Evolutionary conservation across 345 rosid genomes (phyloP).

Genomic region (Melaleuca alternifolia): DNA sequence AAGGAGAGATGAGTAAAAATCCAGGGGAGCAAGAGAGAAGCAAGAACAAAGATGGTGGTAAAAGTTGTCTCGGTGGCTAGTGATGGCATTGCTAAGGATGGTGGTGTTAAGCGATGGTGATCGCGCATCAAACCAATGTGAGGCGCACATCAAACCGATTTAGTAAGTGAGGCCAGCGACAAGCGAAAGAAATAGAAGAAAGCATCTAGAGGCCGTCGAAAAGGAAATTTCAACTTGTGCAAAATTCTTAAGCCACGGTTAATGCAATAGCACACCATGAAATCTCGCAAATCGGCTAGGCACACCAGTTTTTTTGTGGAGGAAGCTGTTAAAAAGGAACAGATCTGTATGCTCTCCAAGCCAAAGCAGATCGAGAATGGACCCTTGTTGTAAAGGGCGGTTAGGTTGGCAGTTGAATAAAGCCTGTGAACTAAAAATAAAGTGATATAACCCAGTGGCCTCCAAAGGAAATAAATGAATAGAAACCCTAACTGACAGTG

Average conservation of each 20-base stretch:
- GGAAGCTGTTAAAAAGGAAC: neutral
- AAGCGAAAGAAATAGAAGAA: neutral
- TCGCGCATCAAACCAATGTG: neutral
- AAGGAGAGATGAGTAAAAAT: neutral
- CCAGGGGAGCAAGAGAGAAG: neutral
- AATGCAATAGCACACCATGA: neutral
- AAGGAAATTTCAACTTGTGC: neutral
- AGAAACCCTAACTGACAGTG: neutral
- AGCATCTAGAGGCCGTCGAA: neutral
- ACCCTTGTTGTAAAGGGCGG: neutral
- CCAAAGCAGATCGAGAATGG: neutral
- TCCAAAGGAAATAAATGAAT: no score
- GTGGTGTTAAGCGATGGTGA: neutral
- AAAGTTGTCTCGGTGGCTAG: neutral
- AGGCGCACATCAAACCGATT: neutral
- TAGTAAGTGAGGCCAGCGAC: neutral
- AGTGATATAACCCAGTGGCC: neutral
- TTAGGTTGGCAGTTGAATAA: conserved; percentile 16
- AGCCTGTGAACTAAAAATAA: neutral
- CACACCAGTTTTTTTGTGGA: neutral
- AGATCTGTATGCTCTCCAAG: neutral
- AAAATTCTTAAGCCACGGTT: neutral
- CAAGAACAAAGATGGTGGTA: neutral
- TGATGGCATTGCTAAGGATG: neutral
- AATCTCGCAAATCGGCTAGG: neutral